A percentile compares a stretch with the other conserved stretches of the same genome.
phyloP scores from a whole-genome alignment of 768 basidiomycete genomes.

The Gyrodon lividus region DNA sequence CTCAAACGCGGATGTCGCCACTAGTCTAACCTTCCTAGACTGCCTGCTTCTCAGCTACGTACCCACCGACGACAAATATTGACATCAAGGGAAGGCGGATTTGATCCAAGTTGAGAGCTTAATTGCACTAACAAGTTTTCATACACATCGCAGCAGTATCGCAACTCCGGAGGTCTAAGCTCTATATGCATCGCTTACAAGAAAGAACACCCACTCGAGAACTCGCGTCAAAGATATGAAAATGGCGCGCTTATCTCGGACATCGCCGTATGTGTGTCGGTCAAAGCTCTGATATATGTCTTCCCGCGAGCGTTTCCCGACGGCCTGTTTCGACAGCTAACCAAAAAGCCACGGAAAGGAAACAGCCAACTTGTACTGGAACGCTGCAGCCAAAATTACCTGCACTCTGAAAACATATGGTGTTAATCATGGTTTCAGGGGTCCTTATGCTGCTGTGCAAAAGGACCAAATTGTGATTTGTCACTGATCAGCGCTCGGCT shows the following conservation, averaged over 20 bases:
- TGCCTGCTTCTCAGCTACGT: not conserved
- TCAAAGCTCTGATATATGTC: not conserved
- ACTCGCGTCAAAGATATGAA: not conserved
- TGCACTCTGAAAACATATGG: not conserved
- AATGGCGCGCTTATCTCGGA: not conserved
- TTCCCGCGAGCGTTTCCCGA: slow-evolving; percentile 2
- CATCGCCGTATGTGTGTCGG: not conserved
- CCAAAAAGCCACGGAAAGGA: not conserved
- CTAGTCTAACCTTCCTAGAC: too few relatives aligned
- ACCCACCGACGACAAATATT: not conserved
- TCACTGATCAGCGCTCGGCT: not conserved
- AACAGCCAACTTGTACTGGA: too few relatives aligned
- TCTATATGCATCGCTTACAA: not conserved
- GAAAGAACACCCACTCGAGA: not conserved
- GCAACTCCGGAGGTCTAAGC: not conserved
- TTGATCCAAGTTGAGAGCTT: not conserved
- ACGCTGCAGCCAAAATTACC: not conserved
- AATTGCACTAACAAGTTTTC: too few relatives aligned
- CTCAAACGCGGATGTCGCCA: too few relatives aligned
- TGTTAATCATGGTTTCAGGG: not conserved
- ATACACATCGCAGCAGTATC: too few relatives aligned
- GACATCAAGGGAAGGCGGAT: too few relatives aligned
- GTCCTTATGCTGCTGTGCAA: not conserved
- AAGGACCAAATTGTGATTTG: not conserved
- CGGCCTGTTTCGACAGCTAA: not conserved